phyloP scores from a whole-genome alignment of 2,329 filamentous ascomycete genomes.

The Colletotrichum sp. region DNA sequence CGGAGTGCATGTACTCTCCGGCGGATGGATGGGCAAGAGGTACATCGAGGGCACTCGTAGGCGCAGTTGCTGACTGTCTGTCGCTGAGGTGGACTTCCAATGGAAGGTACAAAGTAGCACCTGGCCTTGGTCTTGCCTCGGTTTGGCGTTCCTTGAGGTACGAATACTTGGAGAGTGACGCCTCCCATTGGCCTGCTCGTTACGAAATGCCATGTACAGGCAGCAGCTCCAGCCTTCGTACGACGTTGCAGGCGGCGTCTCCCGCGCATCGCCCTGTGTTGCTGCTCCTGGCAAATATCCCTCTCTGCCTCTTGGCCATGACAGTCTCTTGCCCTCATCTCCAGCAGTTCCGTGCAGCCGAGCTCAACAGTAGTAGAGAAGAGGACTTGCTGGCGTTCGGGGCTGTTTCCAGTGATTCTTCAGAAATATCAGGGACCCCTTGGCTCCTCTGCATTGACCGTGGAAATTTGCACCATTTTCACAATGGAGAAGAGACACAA shows the following conservation, averaged over 20 bases:
- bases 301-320: background rate
- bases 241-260: slow-evolving; percentile 16
- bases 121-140: background rate
- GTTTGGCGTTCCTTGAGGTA: background rate
- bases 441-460: slow-evolving; percentile 9
- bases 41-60: background rate
- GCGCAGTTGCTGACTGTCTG: background rate
- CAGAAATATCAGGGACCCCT: background rate
- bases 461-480: slow-evolving; percentile 10
- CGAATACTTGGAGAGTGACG: background rate
- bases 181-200: background rate
- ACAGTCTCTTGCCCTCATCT: background rate
- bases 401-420: background rate
- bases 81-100: background rate
- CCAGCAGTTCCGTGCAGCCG: background rate
- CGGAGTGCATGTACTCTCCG: background rate
- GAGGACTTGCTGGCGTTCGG: background rate
- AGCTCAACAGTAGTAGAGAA: background rate
- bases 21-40: background rate
- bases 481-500: background rate
- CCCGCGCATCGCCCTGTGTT: background rate
- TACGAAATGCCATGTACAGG: background rate
- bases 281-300: background rate
- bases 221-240: slow-evolving; percentile 4
- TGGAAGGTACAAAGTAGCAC: background rate